Conservation (phyloP, 179 eudicot genomes). For the Beta lomatogona region DNA sequence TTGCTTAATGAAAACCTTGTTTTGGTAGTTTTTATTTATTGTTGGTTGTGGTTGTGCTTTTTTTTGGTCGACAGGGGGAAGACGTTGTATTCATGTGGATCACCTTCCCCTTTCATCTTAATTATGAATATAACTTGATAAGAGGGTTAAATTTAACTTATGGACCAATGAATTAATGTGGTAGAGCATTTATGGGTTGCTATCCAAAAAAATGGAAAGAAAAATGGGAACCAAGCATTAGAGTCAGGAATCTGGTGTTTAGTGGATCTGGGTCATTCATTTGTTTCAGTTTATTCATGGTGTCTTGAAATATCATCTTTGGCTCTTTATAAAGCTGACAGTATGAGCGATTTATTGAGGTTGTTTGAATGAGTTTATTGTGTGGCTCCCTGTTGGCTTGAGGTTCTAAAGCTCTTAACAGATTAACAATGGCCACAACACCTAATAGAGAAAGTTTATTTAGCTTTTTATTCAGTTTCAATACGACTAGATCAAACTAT, state of each 20-base stretch:
- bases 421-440: too few species aligned
- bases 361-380: neutral
- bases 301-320: too few species aligned
- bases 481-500: neutral
- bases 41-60: slow-evolving; percentile 14
- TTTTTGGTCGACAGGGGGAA: neutral
- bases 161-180: slow-evolving; percentile 16
- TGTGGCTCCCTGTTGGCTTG: neutral
- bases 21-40: neutral
- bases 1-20: neutral
- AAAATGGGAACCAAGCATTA: slow-evolving; percentile 24
- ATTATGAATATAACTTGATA: neutral
- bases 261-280: slow-evolving; percentile 23
- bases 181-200: neutral
- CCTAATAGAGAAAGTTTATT: too few species aligned
- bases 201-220: neutral
- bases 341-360: neutral
- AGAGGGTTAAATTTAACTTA: slow-evolving; percentile 1
- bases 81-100: neutral
- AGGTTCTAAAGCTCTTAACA: too few species aligned
- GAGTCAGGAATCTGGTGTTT: slow-evolving; percentile 15
- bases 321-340: too few species aligned
- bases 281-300: neutral
- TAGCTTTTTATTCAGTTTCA: too few species aligned
- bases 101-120: neutral